A percentile compares a stretch with the other conserved stretches of the same genome.
Conservation (phyloP, 192 early-diverging fungal species). For the Coemansia umbellata region DNA sequence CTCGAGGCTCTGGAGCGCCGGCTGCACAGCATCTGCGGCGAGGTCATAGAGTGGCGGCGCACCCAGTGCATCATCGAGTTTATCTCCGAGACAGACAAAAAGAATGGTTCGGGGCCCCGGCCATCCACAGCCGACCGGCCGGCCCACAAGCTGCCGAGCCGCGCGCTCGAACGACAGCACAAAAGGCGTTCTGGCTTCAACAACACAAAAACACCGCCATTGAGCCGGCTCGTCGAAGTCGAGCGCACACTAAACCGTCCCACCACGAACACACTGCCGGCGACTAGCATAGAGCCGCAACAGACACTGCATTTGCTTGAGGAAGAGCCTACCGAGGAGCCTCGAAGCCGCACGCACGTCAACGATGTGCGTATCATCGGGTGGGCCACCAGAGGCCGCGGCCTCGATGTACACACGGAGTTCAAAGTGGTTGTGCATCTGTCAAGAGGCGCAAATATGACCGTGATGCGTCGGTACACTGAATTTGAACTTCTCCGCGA, state of each 20-base stretch:
- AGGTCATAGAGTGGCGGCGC: conserved; percentile 46
- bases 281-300: not conserved
- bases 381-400: conserved; percentile 40
- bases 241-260: conserved; percentile 10
- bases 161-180: not conserved
- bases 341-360: not conserved
- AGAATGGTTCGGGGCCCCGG: no score
- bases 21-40: conserved; percentile 27
- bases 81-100: not conserved
- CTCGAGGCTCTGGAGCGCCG: conserved; percentile 11
- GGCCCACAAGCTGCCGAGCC: not conserved
- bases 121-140: not conserved
- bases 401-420: conserved; percentile 46
- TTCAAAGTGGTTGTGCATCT: conserved; percentile 44
- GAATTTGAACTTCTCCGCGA: conserved; percentile 43
- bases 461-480: conserved; percentile 46
- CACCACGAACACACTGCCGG: not conserved
- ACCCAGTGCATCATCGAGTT: conserved; percentile 19
- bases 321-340: not conserved
- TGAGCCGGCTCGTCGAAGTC: conserved; percentile 38
- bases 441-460: conserved; percentile 28
- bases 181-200: not conserved
- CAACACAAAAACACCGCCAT: conserved; percentile 11
- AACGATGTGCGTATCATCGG: conserved; percentile 49
- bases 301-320: not conserved